phyloP scores from a whole-genome alignment of 768 basidiomycete genomes.

The Lactifluus subvellereus region DNA sequence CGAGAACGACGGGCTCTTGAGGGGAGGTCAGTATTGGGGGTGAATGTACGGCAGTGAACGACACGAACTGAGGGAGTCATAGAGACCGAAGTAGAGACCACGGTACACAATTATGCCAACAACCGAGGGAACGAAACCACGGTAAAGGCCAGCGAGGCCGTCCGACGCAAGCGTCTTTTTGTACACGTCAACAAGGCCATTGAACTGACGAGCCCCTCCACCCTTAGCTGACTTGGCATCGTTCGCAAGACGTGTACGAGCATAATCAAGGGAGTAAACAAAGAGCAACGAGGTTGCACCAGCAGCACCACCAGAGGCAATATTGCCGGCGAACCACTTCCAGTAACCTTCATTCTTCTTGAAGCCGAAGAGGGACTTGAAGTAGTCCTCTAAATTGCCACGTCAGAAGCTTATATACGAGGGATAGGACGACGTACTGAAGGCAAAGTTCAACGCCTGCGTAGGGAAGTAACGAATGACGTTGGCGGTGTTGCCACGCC shows the following conservation, averaged over 20 bases:
- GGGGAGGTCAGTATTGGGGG: slow-evolving; percentile 21
- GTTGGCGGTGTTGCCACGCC: slow-evolving; percentile 99
- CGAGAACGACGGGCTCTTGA: slow-evolving; percentile 92
- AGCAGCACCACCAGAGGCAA: slow-evolving; percentile 97
- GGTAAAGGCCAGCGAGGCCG: slow-evolving; percentile 98
- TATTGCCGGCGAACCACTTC: slow-evolving; percentile 97
- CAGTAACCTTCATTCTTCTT: slow-evolving; percentile 97
- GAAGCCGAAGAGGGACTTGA: slow-evolving; percentile 98
- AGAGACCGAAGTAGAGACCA: slow-evolving; percentile 99
- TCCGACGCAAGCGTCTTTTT: slow-evolving; percentile 95
- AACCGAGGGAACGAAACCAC: slow-evolving; percentile 98
- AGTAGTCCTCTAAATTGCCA: slow-evolving; percentile 76
- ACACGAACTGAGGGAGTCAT: slow-evolving; percentile 82
- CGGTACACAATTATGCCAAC: slow-evolving; percentile 99
- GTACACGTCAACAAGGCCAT: slow-evolving; percentile 96
- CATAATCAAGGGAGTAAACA: slow-evolving; percentile 99
- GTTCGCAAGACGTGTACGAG: slow-evolving; percentile 98
- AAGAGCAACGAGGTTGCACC: slow-evolving; percentile 98
- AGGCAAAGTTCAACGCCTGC: slow-evolving; percentile 99
- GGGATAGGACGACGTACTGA: slow-evolving; percentile 63
- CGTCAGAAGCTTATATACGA: slow-evolving; percentile 18
- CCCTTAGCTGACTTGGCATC: slow-evolving; percentile 94
- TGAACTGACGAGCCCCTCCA: slow-evolving; percentile 95
- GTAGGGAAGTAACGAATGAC: slow-evolving; percentile 99
- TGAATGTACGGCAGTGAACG: background rate